Percentiles rank a stretch among this genome's conserved stretches.
phyloP scores from a whole-genome alignment of 2,329 filamentous ascomycete species.

The Cryphonectria radicalis region DNA sequence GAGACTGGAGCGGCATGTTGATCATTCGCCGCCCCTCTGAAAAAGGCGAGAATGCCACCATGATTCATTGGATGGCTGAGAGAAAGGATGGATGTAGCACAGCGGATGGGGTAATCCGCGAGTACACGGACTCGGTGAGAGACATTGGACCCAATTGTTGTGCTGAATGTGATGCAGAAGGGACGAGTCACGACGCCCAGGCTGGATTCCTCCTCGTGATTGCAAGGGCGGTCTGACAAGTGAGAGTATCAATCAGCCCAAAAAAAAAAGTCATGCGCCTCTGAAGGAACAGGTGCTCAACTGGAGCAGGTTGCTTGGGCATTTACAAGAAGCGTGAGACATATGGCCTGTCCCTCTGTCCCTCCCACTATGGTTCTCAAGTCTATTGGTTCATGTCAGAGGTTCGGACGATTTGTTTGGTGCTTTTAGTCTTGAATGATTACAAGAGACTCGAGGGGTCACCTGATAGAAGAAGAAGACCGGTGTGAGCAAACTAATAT shows the following conservation, averaged over 20 bases:
- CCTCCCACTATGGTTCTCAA: background rate
- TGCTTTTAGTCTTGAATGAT: background rate
- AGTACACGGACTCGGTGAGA: constrained; percentile 38
- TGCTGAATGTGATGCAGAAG: constrained; percentile 38
- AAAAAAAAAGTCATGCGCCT: background rate
- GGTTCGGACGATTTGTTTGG: background rate
- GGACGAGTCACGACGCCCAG: constrained; percentile 37
- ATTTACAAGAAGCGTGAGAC: background rate
- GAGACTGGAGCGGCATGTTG: constrained; percentile 54
- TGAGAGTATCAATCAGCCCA: background rate
- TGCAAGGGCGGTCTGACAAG: background rate
- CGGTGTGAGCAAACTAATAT: background rate
- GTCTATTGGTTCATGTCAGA: background rate
- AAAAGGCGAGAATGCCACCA: constrained; percentile 36
- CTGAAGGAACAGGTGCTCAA: background rate
- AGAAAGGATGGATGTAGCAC: constrained; percentile 50
- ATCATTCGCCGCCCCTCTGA: constrained; percentile 49
- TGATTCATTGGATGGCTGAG: constrained; percentile 43
- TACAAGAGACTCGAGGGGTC: background rate
- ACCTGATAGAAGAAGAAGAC: no score
- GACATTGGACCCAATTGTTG: constrained; percentile 40
- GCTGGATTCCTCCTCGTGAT: background rate
- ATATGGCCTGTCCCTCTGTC: background rate
- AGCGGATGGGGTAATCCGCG: constrained; percentile 45
- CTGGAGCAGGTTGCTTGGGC: background rate